Evolutionary conservation across 2,329 filamentous ascomycete species (phyloP), one percentile per base, ranked within the genome.

Genomic region (Arthrobotrys iridis): DNA sequence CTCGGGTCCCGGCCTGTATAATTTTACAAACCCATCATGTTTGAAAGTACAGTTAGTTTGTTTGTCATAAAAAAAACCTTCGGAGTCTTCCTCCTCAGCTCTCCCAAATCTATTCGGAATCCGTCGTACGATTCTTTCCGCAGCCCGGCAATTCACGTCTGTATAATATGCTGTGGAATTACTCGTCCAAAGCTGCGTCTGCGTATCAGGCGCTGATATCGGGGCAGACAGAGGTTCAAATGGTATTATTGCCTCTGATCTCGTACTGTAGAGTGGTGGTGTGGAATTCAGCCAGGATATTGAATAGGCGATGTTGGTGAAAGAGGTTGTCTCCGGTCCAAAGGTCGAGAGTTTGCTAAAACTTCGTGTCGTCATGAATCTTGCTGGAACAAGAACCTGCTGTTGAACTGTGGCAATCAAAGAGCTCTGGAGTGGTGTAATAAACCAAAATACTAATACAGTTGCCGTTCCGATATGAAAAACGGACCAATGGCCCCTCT

Each of bases 371-470:
- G 58, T 41, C 15, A 66, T 52, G 35, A 78, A 78, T 20, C 37
- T 10, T 6, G 63, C 37, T 10, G 70, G 11, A 3, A 78, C 13
- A 26, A 64, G 18, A 6, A 72, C 33, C 13, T 46, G 37, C n/a
- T 78, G 59, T 11, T 62, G 41, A 1, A 57, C 20, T 4, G 71
- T 78, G 0, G 85, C 84, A 3, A 89, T 85, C 0, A 88, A 83
- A n/a, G 86, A 84, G 24, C 86, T 84, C 77, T 88, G 86, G 0
- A 85, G 77, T 0, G 87, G 87, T 0, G 87, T 88, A 0, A 89
- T 76, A 0, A 84, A 80, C 85, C 85, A 88, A 1, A 86, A 86
- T 0, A 88, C 83, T 0, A 87, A 46, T 0, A 89, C 80, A 77
- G 87, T 84, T 0, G 84, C 81, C 0, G 82, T 81, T 0, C 85